phyloP scores from a whole-genome alignment of 257 asterid genomes.

The Solanum okadae region DNA sequence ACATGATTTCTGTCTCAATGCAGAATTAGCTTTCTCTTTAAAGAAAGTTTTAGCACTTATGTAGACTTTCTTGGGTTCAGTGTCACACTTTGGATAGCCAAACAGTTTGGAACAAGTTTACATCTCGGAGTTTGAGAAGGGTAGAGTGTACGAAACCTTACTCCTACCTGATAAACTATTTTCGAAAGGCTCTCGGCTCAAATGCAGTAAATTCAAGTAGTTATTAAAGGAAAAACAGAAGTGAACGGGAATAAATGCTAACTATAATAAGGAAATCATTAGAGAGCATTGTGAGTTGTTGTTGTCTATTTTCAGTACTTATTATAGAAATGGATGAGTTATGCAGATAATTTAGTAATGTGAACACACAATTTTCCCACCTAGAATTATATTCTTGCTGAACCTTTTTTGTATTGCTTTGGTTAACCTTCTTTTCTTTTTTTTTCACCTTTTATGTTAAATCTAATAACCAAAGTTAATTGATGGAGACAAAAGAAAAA shows the following conservation, averaged over 20 bases:
- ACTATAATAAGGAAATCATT: not conserved
- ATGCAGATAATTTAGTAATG: not conserved
- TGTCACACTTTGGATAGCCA: not conserved
- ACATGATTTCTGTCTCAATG: not conserved
- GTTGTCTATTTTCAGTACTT: not conserved
- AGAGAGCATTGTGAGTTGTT: not conserved
- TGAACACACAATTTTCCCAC: not conserved
- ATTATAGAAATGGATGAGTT: not conserved
- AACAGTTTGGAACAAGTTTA: not conserved
- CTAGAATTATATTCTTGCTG: not conserved
- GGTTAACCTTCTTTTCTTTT: not conserved
- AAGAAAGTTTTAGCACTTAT: not conserved
- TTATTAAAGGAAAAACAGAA: not conserved
- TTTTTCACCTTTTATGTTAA: not conserved
- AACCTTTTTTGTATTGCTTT: not conserved
- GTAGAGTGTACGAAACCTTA: not conserved
- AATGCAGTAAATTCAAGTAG: not conserved
- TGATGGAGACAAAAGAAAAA: not conserved
- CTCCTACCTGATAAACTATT: not conserved
- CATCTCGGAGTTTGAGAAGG: not conserved
- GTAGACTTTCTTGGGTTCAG: not conserved
- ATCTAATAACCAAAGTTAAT: not conserved
- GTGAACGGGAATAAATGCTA: not conserved
- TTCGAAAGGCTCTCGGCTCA: rapidly evolving
- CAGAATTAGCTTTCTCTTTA: not conserved